A percentile compares a stretch with the other conserved stretches of the same genome.
These are phyloP conservation scores for Heterobasidion parviporum DNA, from an alignment of 1,284 basidiomycete species.

Conservation along the genomic window DNA sequence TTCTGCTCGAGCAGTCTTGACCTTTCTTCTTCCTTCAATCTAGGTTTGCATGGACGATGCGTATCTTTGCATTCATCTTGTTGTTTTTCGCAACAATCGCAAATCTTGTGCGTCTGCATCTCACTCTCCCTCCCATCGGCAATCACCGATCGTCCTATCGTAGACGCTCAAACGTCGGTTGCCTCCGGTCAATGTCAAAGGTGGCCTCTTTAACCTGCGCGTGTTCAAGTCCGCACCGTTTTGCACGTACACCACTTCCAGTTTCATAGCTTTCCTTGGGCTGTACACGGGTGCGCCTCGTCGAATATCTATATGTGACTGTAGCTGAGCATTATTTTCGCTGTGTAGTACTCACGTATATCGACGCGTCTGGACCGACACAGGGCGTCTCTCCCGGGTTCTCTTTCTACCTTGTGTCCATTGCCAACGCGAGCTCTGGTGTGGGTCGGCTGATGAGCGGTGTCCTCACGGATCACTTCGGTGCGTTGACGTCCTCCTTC, in stretches of 20 bases:
- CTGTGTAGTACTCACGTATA: constrained; percentile 37
- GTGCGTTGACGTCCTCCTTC: constrained; percentile 13
- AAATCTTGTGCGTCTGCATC: constrained; percentile 25
- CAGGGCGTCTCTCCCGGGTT: constrained; percentile 28
- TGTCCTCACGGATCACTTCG: constrained; percentile 29
- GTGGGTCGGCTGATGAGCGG: constrained; percentile 34
- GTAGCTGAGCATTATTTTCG: not conserved
- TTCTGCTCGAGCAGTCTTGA: not conserved
- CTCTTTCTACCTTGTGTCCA: constrained; percentile 37
- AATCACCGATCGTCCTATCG: not conserved
- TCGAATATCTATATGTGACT: not conserved
- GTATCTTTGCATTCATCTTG: constrained; percentile 47
- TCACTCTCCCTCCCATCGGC: not conserved
- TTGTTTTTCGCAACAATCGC: constrained; percentile 31
- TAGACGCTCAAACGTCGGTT: constrained; percentile 41
- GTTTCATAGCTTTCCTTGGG: constrained; percentile 44
- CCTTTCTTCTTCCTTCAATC: not conserved
- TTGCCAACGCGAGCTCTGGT: constrained; percentile 34
- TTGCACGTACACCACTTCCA: constrained; percentile 33
- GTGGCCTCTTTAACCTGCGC: constrained; percentile 40
- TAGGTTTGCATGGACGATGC: constrained; percentile 57
- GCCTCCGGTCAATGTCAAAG: constrained; percentile 36
- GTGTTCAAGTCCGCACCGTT: constrained; percentile 41
- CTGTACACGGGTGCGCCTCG: constrained; percentile 43
- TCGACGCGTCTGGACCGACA: constrained; percentile 32